Percentiles rank a stretch among this genome's conserved stretches.
phyloP scores from a whole-genome alignment of 1,284 basidiomycete species.

The Tilletia indica region DNA sequence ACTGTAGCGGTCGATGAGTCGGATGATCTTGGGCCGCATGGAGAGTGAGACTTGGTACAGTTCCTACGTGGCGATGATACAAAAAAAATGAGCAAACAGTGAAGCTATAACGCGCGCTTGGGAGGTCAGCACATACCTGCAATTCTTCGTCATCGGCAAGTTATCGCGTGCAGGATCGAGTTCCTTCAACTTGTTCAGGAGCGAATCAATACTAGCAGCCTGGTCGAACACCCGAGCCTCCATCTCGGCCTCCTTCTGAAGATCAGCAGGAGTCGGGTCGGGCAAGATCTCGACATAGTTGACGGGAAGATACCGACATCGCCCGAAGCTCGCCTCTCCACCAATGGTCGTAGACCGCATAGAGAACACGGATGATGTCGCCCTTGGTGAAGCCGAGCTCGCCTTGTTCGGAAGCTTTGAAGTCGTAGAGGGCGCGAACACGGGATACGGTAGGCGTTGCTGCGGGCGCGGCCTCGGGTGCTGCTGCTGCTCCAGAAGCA shows the following conservation, averaged over 20 bases:
- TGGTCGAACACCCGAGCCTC: conserved; percentile 84
- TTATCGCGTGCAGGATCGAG: conserved; percentile 76
- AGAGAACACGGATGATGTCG: conserved; percentile 92
- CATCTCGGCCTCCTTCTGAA: conserved; percentile 80
- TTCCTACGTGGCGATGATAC: conserved; percentile 62
- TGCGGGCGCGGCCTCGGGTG: conserved; percentile 56
- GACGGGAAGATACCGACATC: conserved; percentile 93
- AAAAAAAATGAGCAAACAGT: neutral
- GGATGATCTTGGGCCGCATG: conserved; percentile 88
- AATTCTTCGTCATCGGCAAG: conserved; percentile 82
- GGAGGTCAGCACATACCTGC: conserved; percentile 62
- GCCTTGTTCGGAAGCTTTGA: conserved; percentile 81
- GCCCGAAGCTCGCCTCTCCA: conserved; percentile 93
- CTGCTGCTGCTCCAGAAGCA: conserved; percentile 46
- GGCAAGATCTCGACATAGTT: conserved; percentile 94
- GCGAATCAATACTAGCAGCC: conserved; percentile 79
- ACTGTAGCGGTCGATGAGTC: conserved; percentile 88
- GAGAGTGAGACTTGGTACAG: conserved; percentile 85
- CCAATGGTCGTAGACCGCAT: conserved; percentile 95
- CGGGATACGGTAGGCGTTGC: conserved; percentile 32
- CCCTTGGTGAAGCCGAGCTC: conserved; percentile 91
- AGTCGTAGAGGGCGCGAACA: conserved; percentile 86
- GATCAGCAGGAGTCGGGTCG: conserved; percentile 74
- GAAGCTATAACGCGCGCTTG: neutral
- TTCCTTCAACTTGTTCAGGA: conserved; percentile 75